Conservation (phyloP, 495 filamentous ascomycete species). For the Usnea hakonensis region DNA sequence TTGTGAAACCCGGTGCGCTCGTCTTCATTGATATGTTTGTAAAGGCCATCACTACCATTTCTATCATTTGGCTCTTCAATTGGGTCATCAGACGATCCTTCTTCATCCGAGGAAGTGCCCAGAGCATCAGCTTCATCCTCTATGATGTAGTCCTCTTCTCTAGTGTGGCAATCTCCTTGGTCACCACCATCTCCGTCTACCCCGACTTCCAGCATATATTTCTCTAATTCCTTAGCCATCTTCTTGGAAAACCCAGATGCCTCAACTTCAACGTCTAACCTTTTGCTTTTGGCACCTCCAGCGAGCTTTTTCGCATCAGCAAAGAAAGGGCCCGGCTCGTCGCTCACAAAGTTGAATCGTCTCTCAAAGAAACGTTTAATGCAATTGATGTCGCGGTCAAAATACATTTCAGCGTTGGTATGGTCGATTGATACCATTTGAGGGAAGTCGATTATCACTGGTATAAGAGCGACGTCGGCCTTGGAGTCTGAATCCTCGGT, state of each 20-base stretch:
- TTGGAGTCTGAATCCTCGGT: conserved; percentile 16
- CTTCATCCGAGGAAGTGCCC: background rate
- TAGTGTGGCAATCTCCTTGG: conserved; percentile 26
- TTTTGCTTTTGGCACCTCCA: conserved; percentile 36
- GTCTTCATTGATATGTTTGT: background rate
- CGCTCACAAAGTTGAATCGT: conserved; percentile 78
- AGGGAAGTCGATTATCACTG: conserved; percentile 92
- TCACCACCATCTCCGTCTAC: conserved; percentile 46
- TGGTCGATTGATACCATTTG: conserved; percentile 98
- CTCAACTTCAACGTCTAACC: conserved; percentile 81
- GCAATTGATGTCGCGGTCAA: conserved; percentile 88
- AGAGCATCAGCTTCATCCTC: conserved; percentile 6
- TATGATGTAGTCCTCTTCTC: conserved; percentile 5
- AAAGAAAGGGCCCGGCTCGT: conserved; percentile 77
- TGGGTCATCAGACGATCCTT: background rate
- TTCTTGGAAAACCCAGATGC: conserved; percentile 94
- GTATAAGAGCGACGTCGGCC: conserved; percentile 37
- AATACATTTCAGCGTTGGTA: conserved; percentile 85
- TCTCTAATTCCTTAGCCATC: conserved; percentile 86
- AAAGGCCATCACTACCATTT: background rate
- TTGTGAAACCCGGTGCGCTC: background rate
- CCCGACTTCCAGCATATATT: conserved; percentile 71
- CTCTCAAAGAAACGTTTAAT: conserved; percentile 88
- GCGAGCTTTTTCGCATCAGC: conserved; percentile 71
- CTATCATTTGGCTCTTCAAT: background rate